Conservation (phyloP, 805 yeast species). For the Maudiozyma saulgeensis region DNA sequence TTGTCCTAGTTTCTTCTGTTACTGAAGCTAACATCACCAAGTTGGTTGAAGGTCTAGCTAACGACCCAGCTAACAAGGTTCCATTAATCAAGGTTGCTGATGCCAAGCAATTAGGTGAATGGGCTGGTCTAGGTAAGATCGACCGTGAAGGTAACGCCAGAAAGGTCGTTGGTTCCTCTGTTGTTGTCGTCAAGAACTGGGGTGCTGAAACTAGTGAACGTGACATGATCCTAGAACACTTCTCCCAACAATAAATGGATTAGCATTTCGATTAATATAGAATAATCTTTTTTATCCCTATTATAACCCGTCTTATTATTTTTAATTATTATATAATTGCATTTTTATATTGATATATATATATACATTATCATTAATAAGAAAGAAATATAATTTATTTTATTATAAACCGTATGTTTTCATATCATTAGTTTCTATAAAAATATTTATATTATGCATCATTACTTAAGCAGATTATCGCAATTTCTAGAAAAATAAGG, state of each 20-base stretch:
- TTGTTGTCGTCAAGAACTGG: constrained; percentile 99
- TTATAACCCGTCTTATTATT: not conserved
- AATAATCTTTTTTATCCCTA: constrained; percentile 2
- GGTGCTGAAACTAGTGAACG: constrained; percentile 99
- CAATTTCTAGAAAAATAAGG: constrained; percentile 10
- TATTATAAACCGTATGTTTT: not conserved
- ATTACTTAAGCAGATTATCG: too few species aligned
- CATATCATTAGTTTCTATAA: too few species aligned
- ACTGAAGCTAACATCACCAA: constrained; percentile 94
- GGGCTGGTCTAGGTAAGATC: constrained; percentile 99
- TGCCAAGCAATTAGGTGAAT: constrained; percentile 99
- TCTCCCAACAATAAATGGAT: constrained; percentile 67
- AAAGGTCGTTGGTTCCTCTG: constrained; percentile 99
- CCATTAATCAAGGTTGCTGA: constrained; percentile 99
- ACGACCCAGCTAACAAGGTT: constrained; percentile 91
- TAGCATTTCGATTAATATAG: constrained; percentile 1
- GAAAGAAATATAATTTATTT: constrained; percentile 5
- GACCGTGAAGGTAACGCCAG: constrained; percentile 99
- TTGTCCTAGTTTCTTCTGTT: constrained; percentile 96
- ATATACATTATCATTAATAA: not conserved
- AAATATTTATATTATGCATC: too few species aligned
- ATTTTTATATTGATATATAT: constrained; percentile 4
- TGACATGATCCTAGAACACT: constrained; percentile 89
- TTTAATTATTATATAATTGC: not conserved
- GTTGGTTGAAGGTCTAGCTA: constrained; percentile 98